Evolutionary conservation across 176 grass and related monocot genomes (phyloP), one percentile per base, ranked within the genome.

Genomic region (Areca catechu): DNA sequence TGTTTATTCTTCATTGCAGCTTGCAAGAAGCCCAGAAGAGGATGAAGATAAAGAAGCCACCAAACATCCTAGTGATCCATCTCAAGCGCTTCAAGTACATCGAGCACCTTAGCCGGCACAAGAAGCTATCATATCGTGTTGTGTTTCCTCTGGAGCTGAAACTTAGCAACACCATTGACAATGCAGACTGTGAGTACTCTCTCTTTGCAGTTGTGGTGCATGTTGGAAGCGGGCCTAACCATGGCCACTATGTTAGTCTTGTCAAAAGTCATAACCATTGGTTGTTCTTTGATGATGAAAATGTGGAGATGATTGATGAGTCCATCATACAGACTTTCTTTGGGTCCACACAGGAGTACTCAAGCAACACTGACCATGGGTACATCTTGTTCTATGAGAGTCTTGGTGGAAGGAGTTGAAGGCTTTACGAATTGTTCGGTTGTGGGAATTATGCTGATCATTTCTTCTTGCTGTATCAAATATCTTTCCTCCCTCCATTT

Each of bases 331-430:
- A 84, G 66, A 92, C 87, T 47, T 88, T 92, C 65, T 98, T 88
- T 49, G 93, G 93, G 51, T 98, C 93, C 43, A 83, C 87, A 7
- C 93, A 98, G 20, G 93, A 98, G 69, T 98, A 88, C 58, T 79
- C 93, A 15, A 88, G 93, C 73, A 98, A 98, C 77, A 92, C 93
- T 3, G 93, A 98, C 65, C 87, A 98, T 77, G 93, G 93, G 3
- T 98, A 98, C 70, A 98, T 98, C 79, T 83, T 98, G 73, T 98
- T 98, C 58, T 98, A 98, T 18, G 93, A 97, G 74, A 80, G 93
- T 56, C 82, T 82, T 60, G 81, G 81, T 24, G 73, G 30, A 54
- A 58, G 69, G 68, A 65, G 53, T 24, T 62, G 61, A 54, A 51
- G 9, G 34, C 27, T 43, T 12, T 43, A 43, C 34, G 2, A 43